Base-by-base conservation (phyloP, 192 early-diverging fungal species). In the Helicostylum pulchrum region DNA sequence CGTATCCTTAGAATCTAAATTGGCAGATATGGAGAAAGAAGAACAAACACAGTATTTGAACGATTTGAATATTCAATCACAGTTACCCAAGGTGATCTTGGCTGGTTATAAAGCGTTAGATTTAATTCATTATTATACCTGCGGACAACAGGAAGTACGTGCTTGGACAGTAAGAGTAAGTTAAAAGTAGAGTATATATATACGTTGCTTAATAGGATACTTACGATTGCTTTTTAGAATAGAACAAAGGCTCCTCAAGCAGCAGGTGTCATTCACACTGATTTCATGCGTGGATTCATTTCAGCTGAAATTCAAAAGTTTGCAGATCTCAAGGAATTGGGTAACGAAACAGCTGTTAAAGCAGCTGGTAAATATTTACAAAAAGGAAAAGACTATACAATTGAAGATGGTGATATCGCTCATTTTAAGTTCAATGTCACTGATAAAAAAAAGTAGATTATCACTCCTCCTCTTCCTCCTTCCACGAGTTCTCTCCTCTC, bases 241-340 rank as follows among this genome's bases (percentile, higher is more conserved):
- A 79, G 71, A 14, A 80, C 86, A 15, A 85, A 90, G 59, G 92
- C 92, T 12, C 92, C 91, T 8, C 87, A 91, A 54, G 78, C 80
- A 54, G 83, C 83, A 11, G 83, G 83, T 45, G 75, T 85, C 5
- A 85, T 85, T 43, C 83, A 85, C 70, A 80, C 88, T 31, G 92
- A 94, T 64, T 92, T 94, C 77, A 87, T 79, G 56, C 74, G 77
- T 55, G 88, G 83, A n/a, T 92, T 92, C 54, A 89, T 91, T 61
- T 87, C 86, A 77, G 89, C 88, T 15, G 89, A 92, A 77, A 63
- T 85, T 10, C 70, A 70, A 60, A 77, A 67, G 65, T 85, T 61
- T 32, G 75, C 71, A 0, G 88, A 91, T 67, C 63, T 92, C 53
- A 68, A 79, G 46, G 75, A 78, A 20, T 52, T 83, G 10, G 84